Percentiles rank a stretch among this genome's conserved stretches.
Evolutionary conservation across 164 flowering plant species (phyloP).

Genomic region (Tetracentron sinense): DNA sequence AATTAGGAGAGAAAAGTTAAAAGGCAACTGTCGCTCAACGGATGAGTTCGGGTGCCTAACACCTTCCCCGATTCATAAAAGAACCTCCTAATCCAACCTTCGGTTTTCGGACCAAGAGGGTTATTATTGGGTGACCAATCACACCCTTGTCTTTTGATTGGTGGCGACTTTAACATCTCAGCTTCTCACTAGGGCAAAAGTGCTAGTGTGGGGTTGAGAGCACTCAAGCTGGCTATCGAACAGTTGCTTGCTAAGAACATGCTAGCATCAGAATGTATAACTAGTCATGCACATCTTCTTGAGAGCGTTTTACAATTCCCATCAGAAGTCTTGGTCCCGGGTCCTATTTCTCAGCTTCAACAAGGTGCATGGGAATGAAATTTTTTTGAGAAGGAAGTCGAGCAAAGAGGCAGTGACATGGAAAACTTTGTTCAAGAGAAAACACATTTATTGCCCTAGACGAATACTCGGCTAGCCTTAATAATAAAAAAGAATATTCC

Average conservation of each 20-base stretch:
- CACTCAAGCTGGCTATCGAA: too few relatives aligned
- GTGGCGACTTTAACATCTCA: too few relatives aligned
- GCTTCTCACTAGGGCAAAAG: too few relatives aligned
- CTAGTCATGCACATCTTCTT: slow-evolving; percentile 66
- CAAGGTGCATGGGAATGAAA: slow-evolving; percentile 74
- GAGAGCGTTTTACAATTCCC: slow-evolving; percentile 73
- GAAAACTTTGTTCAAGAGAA: slow-evolving; percentile 16
- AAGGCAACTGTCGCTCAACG: too few relatives aligned
- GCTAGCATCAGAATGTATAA: slow-evolving; percentile 73
- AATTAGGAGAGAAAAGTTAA: too few relatives aligned
- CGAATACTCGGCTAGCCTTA: slow-evolving; percentile 30
- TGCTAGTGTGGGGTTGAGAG: too few relatives aligned
- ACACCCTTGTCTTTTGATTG: too few relatives aligned
- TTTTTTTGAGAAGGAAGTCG: slow-evolving; percentile 42
- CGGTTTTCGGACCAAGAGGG: too few relatives aligned
- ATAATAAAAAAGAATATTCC: slow-evolving; percentile 26
- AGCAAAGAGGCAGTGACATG: slow-evolving; percentile 13
- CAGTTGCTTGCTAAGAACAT: slow-evolving; percentile 71
- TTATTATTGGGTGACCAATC: too few relatives aligned
- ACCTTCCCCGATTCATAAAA: too few relatives aligned
- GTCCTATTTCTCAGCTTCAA: slow-evolving; percentile 44
- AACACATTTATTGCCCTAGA: slow-evolving; percentile 54
- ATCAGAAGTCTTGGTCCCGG: slow-evolving; percentile 70
- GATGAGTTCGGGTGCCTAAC: too few relatives aligned
- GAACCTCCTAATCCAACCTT: too few relatives aligned